Conservation (phyloP, 306 rosid genomes). For the Casuarina cunninghamiana region DNA sequence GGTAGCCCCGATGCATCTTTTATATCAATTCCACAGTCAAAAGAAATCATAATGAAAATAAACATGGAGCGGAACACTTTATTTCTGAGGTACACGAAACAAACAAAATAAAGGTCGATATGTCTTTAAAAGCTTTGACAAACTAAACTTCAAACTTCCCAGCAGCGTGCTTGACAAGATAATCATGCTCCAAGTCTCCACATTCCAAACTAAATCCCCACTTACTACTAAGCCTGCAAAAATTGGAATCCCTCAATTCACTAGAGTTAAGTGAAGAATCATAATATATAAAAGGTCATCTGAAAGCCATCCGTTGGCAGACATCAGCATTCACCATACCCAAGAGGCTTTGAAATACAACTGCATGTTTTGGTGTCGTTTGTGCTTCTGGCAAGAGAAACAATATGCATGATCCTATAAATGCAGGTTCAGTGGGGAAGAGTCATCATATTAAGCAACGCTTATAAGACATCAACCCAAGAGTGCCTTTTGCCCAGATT, state of each 20-base stretch:
- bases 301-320: no score
- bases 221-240: slow-evolving; percentile 46
- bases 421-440: not conserved
- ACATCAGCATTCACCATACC: no score
- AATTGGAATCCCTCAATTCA: not conserved
- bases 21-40: slow-evolving; percentile 46
- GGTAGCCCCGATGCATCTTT: slow-evolving; percentile 99
- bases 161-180: slow-evolving; percentile 35
- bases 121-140: slow-evolving; percentile 34
- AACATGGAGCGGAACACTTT: slow-evolving; percentile 31
- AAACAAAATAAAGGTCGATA: slow-evolving; percentile 19
- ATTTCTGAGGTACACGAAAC: slow-evolving; percentile 43
- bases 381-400: not conserved
- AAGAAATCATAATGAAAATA: slow-evolving; percentile 9
- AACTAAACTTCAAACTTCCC: slow-evolving; percentile 53
- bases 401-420: not conserved
- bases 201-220: slow-evolving; percentile 35
- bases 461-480: not conserved
- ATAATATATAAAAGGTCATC: not conserved
- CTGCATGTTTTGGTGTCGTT: not conserved
- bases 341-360: no score
- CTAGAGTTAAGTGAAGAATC: not conserved
- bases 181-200: slow-evolving; percentile 37
- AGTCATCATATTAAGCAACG: not conserved
- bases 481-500: not conserved